Evolutionary conservation across 75 land plant genomes (phyloP), one percentile per base, ranked within the genome.

Genomic region (Ceratopteris richardii): DNA sequence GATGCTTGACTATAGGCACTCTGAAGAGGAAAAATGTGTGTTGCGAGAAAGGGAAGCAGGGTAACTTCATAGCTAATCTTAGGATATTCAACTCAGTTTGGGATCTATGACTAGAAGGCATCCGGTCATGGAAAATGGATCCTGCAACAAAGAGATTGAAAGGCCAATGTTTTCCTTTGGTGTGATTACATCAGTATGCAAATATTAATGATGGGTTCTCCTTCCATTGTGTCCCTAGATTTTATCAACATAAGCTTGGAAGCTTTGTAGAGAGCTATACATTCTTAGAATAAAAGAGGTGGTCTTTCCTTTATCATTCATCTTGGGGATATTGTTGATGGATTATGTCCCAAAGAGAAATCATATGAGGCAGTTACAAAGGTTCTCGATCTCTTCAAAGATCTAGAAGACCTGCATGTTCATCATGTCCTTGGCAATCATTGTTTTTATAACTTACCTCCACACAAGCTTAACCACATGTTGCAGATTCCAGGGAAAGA

Each of bases 391-490:
- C 86, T 77, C 52, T 83, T 95, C 66, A 72, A 79, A n/a, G 57
- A 60, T 22, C 82, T 95, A n/a, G 40, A 75, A 17, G 60, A 44
- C 58, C 92, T 90, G 19, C 82, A 77, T 24, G 82, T 80, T 0
- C 86, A 95, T 71, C 96, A 95, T 69, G 84, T 90, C 82, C 70
- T 95, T 31, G 99, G 96, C 0, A 95, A 95, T 57, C 99, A 94
- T 54, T 94, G 99, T 47, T 88, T 95, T 11, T 95, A 95, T 73
- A 95, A 95, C 69, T 82, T 95, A 10, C 82, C 99, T 17, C 84
- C 96, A 1, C 44, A 47, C 0, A 61, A 70, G 44, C 67, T 95
- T 20, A 64, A 84, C 30, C 42, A 64, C 7, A 22, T 82, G 56
- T 40, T 95, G 58, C 67, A 71, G 20, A 81, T 95, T 24, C 84